These are phyloP conservation scores for Leptographium galeiforme DNA, from an alignment of 2,329 filamentous ascomycete species.

Conservation along the genomic window DNA sequence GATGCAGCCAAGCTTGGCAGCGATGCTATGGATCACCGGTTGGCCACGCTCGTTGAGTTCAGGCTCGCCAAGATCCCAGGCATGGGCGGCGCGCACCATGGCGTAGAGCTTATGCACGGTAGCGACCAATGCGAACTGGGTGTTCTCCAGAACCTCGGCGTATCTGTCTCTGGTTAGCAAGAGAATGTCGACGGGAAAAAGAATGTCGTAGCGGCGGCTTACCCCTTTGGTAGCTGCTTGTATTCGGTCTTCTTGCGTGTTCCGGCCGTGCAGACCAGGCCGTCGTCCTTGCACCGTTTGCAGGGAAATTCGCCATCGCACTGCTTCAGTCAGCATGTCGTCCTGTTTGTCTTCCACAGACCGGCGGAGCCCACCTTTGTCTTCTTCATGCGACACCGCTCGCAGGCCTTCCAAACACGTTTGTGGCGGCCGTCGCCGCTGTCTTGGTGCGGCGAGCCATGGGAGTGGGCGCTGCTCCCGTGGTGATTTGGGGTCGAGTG, in stretches of 20 bases:
- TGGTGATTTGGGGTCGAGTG: conserved; percentile 1
- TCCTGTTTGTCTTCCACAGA: neutral
- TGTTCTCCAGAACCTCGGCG: conserved; percentile 52
- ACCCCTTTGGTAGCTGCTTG: conserved; percentile 52
- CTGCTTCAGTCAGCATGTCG: conserved; percentile 18
- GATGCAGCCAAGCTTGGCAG: conserved; percentile 50
- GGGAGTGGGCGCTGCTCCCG: conserved; percentile 6
- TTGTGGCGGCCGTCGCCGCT: conserved; percentile 43
- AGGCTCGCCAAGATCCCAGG: conserved; percentile 50
- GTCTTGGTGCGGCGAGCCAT: conserved; percentile 23
- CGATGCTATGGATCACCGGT: conserved; percentile 52
- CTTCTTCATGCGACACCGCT: conserved; percentile 56
- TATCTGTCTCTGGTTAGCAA: conserved; percentile 28
- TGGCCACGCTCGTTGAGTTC: conserved; percentile 49
- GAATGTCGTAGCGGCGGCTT: conserved; percentile 14
- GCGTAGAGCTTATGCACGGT: conserved; percentile 53
- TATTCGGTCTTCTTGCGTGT: conserved; percentile 56
- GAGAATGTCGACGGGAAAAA: no score
- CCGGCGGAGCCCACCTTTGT: conserved; percentile 37
- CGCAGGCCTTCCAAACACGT: conserved; percentile 54
- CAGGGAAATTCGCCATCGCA: conserved; percentile 54
- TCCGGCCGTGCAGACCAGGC: conserved; percentile 48
- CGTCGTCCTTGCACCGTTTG: conserved; percentile 53
- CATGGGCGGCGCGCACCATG: conserved; percentile 45
- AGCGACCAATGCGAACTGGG: conserved; percentile 49